Evolutionary conservation across 768 basidiomycete genomes (phyloP).

Genomic region (Leccinum fibrillosum): DNA sequence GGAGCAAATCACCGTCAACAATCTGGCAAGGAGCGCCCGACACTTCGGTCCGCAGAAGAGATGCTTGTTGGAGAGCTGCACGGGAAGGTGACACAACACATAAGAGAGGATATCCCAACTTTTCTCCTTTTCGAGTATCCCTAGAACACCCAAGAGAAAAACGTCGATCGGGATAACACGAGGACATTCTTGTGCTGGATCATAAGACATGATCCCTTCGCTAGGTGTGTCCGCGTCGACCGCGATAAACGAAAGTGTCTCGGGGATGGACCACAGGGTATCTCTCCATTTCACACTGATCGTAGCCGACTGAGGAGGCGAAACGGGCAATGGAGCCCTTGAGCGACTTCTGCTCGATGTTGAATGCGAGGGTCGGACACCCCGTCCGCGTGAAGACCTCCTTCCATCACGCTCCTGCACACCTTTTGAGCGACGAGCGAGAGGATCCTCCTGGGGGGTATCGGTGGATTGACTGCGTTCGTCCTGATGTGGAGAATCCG

Average conservation of each 20-base stretch:
- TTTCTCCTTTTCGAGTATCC: conserved; percentile 67
- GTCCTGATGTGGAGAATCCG: conserved; percentile 25
- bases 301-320: conserved; percentile 22
- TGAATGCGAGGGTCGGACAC: conserved; percentile 40
- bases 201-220: conserved; percentile 66
- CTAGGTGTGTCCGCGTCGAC: conserved; percentile 59
- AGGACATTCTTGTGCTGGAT: conserved; percentile 42
- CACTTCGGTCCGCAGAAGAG: conserved; percentile 90
- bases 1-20: conserved; percentile 67
- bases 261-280: conserved; percentile 68
- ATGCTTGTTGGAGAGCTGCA: conserved; percentile 93
- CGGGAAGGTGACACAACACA: conserved; percentile 84
- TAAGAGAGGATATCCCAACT: conserved; percentile 96
- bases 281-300: conserved; percentile 37
- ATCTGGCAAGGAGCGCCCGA: conserved; percentile 53
- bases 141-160: conserved; percentile 63
- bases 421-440: conserved; percentile 43
- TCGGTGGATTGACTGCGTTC: conserved; percentile 27
- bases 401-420: conserved; percentile 53
- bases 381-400: conserved; percentile 51
- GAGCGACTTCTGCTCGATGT: conserved; percentile 61
- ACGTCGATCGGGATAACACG: conserved; percentile 68
- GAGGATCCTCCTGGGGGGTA: conserved; percentile 24
- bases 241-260: conserved; percentile 54
- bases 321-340: conserved; percentile 40